phyloP scores from a whole-genome alignment of 495 filamentous ascomycete species.

The Penicillium mononematosum region DNA sequence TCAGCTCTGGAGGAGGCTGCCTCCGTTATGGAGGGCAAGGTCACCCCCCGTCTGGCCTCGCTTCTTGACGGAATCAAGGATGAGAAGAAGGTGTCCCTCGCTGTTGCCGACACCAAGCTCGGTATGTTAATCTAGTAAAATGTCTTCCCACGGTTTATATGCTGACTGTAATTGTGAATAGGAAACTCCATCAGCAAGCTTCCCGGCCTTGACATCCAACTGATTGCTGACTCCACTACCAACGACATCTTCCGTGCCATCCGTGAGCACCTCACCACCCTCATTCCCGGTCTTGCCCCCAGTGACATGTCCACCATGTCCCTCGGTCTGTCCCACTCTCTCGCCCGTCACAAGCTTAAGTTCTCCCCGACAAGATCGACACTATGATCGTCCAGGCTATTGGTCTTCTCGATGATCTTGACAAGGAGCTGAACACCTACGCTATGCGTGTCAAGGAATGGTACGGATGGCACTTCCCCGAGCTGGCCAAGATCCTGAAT shows the following conservation, averaged over 20 bases:
- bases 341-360: constrained; percentile 98
- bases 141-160: background rate
- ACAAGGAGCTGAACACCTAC: constrained; percentile 98
- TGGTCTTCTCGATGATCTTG: constrained; percentile 86
- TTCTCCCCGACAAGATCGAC: constrained; percentile 99
- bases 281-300: constrained; percentile 85
- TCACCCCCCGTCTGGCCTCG: constrained; percentile 81
- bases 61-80: constrained; percentile 90
- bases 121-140: constrained; percentile 47
- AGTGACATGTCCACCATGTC: constrained; percentile 89
- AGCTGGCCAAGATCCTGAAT: constrained; percentile 93
- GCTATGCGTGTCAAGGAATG: constrained; percentile 99
- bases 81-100: constrained; percentile 94
- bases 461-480: constrained; percentile 99
- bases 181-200: constrained; percentile 90
- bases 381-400: constrained; percentile 99
- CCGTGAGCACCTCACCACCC: constrained; percentile 80
- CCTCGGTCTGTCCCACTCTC: constrained; percentile 91
- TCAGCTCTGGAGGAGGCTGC: constrained; percentile 83
- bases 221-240: constrained; percentile 83
- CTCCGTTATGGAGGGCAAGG: constrained; percentile 86
- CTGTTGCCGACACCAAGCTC: constrained; percentile 92
- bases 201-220: constrained; percentile 76
- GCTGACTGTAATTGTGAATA: constrained; percentile 26
- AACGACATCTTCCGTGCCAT: constrained; percentile 90